These are phyloP conservation scores for Athelia sp. DNA, from an alignment of 1,284 basidiomycete genomes.

Conservation along the genomic window DNA sequence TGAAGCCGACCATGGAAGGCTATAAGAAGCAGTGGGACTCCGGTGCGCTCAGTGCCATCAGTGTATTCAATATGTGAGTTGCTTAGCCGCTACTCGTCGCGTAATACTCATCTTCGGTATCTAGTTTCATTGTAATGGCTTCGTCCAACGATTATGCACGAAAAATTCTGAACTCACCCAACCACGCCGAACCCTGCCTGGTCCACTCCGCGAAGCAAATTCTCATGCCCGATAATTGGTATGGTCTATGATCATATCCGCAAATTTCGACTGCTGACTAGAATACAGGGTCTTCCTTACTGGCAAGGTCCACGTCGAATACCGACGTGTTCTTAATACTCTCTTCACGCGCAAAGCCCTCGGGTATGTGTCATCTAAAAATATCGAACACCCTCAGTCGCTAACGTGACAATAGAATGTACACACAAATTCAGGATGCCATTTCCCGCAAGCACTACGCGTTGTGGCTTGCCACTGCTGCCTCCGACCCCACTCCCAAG, in stretches of 20 bases:
- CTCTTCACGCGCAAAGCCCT: slow-evolving; percentile 95
- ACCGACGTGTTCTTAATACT: slow-evolving; percentile 86
- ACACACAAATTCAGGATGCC: slow-evolving; percentile 82
- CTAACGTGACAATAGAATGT: slow-evolving; percentile 79
- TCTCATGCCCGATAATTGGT: slow-evolving; percentile 91
- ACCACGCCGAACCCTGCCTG: slow-evolving; percentile 88
- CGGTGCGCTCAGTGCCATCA: slow-evolving; percentile 79
- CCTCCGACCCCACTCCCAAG: slow-evolving; percentile 44
- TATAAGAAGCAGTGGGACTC: slow-evolving; percentile 90
- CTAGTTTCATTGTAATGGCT: slow-evolving; percentile 94
- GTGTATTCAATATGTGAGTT: slow-evolving; percentile 93
- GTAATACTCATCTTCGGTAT: slow-evolving; percentile 5
- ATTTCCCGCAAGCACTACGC: slow-evolving; percentile 79
- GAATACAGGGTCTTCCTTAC: slow-evolving; percentile 86
- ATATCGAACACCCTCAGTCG: too few relatives aligned
- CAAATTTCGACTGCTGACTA: slow-evolving; percentile 1
- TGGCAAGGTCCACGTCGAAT: slow-evolving; percentile 92
- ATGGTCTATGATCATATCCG: slow-evolving; percentile 14
- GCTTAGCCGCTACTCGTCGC: slow-evolving; percentile 1
- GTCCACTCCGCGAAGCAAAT: slow-evolving; percentile 92
- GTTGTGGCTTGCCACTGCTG: slow-evolving; percentile 63
- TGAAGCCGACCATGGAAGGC: slow-evolving; percentile 83
- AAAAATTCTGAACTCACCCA: slow-evolving; percentile 93
- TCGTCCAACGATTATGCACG: slow-evolving; percentile 87
- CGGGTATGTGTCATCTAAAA: slow-evolving; percentile 42